Evolutionary conservation across 129 eudicot genomes (phyloP).

Genomic region (Escallonia herrerae): DNA sequence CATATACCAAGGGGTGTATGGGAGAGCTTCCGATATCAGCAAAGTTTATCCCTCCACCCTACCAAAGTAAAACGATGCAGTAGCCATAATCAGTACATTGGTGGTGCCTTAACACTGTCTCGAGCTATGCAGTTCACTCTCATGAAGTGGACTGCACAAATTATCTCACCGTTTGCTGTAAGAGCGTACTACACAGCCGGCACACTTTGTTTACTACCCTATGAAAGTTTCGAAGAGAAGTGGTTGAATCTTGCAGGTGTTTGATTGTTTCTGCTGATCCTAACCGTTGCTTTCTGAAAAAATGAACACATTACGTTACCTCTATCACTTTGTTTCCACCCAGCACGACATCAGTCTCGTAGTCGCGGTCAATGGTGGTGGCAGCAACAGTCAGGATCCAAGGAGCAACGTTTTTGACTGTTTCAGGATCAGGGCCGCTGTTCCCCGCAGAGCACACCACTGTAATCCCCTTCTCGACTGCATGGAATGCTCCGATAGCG

Average conservation of each 20-base stretch:
- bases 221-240: too few relatives aligned
- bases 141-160: too few relatives aligned
- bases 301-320: background rate
- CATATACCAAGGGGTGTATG: background rate
- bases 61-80: too few relatives aligned
- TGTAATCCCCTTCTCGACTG: constrained; percentile 9
- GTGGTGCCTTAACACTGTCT: background rate
- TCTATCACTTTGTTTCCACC: constrained; percentile 7
- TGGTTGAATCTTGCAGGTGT: too few relatives aligned
- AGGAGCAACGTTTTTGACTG: constrained; percentile 15
- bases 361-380: constrained; percentile 16
- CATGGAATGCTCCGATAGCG: constrained; percentile 15
- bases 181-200: too few relatives aligned
- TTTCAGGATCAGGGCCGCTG: background rate
- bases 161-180: too few relatives aligned
- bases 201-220: too few relatives aligned
- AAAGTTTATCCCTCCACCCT: constrained; percentile 2
- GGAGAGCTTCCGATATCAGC: background rate
- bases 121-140: background rate
- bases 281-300: too few relatives aligned
- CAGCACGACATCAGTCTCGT: constrained; percentile 9
- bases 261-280: too few relatives aligned
- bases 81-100: background rate
- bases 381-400: constrained; percentile 22
- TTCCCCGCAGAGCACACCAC: constrained; percentile 23